Evolutionary conservation across 1,139 yeast species (phyloP), one percentile per base, ranked within the genome.

Genomic region (Geotrichum fermentans): DNA sequence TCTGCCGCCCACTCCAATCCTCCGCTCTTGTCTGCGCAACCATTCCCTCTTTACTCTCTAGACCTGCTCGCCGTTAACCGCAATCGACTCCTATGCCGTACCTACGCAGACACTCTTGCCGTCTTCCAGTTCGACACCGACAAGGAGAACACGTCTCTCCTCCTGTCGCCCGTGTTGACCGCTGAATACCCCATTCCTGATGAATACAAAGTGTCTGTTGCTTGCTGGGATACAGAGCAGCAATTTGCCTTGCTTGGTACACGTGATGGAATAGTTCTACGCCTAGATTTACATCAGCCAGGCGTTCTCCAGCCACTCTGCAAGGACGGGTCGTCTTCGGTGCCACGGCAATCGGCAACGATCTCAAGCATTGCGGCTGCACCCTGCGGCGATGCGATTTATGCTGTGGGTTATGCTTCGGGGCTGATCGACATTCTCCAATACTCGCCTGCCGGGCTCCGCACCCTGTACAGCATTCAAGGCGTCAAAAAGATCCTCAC

Each of bases 331-430:
- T 24, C 22, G 14, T 26, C 41, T 6, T 38, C 41, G 20, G 8
- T 22, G 14, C 17, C 17, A 14, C 32, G 24, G n/a, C 41, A 37
- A 10, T 14, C 42, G 14, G 36, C 47, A 3, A 49, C 53, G 11
- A 47, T 50, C 10, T 50, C 49, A 3, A 18, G 40, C 35, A 50
- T 50, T 6, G 47, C 46, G 10, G 36, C 50, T 4, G 53, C 53
- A 14, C 53, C 53, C 10, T 50, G 53, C 30, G 53, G 53, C 4
- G 36, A 39, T 4, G 53, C 46, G 2, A 29, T 33, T 24, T 50
- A 45, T 26, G 53, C 53, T 16, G 38, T 50, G 17, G 49, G 50
- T 11, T 47, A 50, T 18, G 53, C 43, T 6, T 36, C 50, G 1
- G 53, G 50, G 35, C 45, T 36, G 17, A 44, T 50, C 14, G 16